Base-by-base conservation (phyloP, 306 rosid species). In the Sindora glabra region DNA sequence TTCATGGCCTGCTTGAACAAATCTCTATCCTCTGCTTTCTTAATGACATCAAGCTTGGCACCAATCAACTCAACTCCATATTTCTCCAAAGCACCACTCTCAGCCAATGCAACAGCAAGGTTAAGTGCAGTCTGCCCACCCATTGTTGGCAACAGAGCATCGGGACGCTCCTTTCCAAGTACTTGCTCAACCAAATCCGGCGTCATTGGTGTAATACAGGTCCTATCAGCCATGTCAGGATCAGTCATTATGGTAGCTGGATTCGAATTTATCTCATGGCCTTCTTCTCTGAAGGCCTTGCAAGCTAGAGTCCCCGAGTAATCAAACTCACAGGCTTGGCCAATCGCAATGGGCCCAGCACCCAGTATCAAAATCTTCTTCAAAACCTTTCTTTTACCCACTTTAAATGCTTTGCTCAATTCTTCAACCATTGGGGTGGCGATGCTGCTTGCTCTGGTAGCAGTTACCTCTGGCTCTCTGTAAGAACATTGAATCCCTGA, bases 161-260 rank as follows among this genome's bases (percentile, higher is more conserved):
- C 94, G 0, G 95, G 97, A 3, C 95, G 95, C 74, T 94, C 99
- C 47, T 80, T 64, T 32, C 80, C 95, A 12, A 94, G 77, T 1
- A 89, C 87, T 26, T 83, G 83, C 76, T 94, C 99, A 1, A 94
- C 95, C 32, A 89, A 59, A 7, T 89, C 97, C 0, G 99, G 94
- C 2, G 97, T 94, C 97, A 94, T 94, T 5, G 97, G 99, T 1
- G 97, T 70, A 24, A 94, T 68, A 59, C 89, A 94, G 0, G 99
- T 89, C 74, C 84, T 63, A 44, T 89, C 85, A 5, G 95, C 94
- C 68, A 78, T 62, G 0, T 89, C 97, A 3, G 97, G 99, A 81
- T 94, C 99, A 5, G 99, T 94, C 99, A 94, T 94, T 24, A 94
- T 94, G 18, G 97, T 94, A 0, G 99, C 99, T 0, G 99, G 97